These are phyloP conservation scores for Cicer judaicum DNA, from an alignment of 306 rosid species.

Conservation along the genomic window DNA sequence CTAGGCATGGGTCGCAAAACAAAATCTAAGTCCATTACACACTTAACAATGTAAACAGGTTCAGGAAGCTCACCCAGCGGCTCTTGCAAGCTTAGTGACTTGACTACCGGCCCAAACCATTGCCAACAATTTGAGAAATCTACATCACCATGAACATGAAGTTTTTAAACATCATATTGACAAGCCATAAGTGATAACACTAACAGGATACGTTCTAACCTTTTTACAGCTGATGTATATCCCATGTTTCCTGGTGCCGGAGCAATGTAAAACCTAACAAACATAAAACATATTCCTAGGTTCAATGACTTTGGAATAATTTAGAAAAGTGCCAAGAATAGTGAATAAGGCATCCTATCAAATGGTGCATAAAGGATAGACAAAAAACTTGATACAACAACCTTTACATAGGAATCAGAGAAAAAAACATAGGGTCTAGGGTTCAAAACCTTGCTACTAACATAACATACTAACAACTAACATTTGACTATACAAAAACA, in stretches of 20 bases:
- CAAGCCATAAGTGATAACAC: constrained; percentile 1
- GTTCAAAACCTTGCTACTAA: too few relatives aligned
- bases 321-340: constrained; percentile 15
- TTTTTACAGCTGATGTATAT: constrained; percentile 76
- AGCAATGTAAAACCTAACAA: constrained; percentile 79
- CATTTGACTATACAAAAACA: too few relatives aligned
- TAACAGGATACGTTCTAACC: constrained; percentile 50
- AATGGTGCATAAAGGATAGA: not conserved
- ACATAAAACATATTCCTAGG: constrained; percentile 37
- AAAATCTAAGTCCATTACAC: not conserved
- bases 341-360: constrained; percentile 11
- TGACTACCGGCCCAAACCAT: constrained; percentile 99
- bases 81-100: constrained; percentile 85
- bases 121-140: constrained; percentile 92
- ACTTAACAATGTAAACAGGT: constrained; percentile 18
- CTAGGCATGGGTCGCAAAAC: constrained; percentile 10
- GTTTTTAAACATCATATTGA: constrained; percentile 19
- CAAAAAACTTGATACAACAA: constrained; percentile 16
- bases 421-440: not conserved
- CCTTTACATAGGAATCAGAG: not conserved
- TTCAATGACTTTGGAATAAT: constrained; percentile 2
- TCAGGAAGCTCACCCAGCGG: constrained; percentile 76
- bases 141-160: constrained; percentile 46
- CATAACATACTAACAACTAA: too few relatives aligned
- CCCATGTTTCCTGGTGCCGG: constrained; percentile 90